Conservation (phyloP, 805 yeast genomes). For the Metschnikowia hibisci region DNA sequence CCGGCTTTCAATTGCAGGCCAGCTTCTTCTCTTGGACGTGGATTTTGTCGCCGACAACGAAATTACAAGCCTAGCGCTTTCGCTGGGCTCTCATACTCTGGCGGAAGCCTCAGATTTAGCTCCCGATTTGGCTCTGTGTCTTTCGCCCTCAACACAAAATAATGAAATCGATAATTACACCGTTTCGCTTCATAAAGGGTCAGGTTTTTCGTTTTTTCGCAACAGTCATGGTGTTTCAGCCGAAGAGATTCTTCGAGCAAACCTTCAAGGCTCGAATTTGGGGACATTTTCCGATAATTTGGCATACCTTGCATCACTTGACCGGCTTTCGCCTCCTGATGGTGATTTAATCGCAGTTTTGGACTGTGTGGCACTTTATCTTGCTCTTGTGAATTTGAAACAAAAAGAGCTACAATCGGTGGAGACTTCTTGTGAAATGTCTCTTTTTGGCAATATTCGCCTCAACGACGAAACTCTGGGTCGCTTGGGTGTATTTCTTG, state of each 20-base stretch:
- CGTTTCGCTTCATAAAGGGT: background rate
- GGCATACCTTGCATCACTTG: slow-evolving; percentile 34
- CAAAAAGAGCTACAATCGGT: slow-evolving; percentile 20
- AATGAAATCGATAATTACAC: background rate
- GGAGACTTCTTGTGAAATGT: slow-evolving; percentile 11
- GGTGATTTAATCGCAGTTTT: slow-evolving; percentile 30
- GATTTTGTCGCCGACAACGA: slow-evolving; percentile 28
- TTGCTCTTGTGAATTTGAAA: slow-evolving; percentile 22
- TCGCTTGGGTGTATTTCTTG: slow-evolving; percentile 32
- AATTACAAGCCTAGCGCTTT: slow-evolving; percentile 30
- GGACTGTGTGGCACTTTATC: slow-evolving; percentile 28
- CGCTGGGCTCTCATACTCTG: slow-evolving; percentile 30
- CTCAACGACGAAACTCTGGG: slow-evolving; percentile 23
- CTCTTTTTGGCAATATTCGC: slow-evolving; percentile 25
- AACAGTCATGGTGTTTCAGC: slow-evolving; percentile 15
- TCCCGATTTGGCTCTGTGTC: background rate
- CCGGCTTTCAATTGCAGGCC: slow-evolving; percentile 41
- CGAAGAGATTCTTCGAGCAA: slow-evolving; percentile 27
- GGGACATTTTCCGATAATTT: slow-evolving; percentile 34
- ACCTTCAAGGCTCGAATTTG: slow-evolving; percentile 22
- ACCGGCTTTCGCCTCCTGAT: slow-evolving; percentile 28
- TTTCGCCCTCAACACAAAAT: background rate
- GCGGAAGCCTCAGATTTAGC: background rate
- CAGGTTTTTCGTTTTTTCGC: slow-evolving; percentile 18
- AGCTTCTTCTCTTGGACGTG: slow-evolving; percentile 36